Evolutionary conservation across 1,139 yeast species (phyloP), one percentile per base, ranked within the genome.

Genomic region (Yamadazyma oceani): DNA sequence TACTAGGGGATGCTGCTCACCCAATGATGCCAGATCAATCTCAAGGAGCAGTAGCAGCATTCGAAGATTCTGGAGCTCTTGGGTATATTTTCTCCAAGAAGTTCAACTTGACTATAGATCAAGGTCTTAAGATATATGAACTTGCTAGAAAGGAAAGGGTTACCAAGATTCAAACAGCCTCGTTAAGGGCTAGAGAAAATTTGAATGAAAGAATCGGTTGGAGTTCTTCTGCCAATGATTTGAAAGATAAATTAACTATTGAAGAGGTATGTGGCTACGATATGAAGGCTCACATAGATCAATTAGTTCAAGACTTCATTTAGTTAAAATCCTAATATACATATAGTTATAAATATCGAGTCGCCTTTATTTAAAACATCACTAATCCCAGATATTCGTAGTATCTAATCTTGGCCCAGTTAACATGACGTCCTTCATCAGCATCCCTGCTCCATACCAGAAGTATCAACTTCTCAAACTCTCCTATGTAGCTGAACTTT

Each of bases 11-110:
- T 46, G 60, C 69, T 2, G 61, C 64, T 17, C 73, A 66, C 45
- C 63, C 72, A 3, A 66, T 66, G 42, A 50, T 66, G 45, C 71
- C 73, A 4, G 66, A 66, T 46, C 53, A 66, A 35, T 66, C 69
- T 7, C 64, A 62, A 36, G 73, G 73, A 13, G 72, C 72, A 10
- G 66, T 66, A 3, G 66, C 63, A 45, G 71, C 72, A 1, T 54
- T 66, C 36, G 73, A 57, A 44, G 62, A 57, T 41, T 50, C 57
- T 5, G 60, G 58, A 10, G 55, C 55, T 12, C 45, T 55, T 27
- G 45, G 49, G 11, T 45, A 44, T 17, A 42, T 45, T 15, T 45
- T 45, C 17, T 40, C 43, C 10, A 34, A 43, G 13, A 51, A 48
- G 31, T 57, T 53, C 39, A 43, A 46, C 32, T 41, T 55, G 19